These are phyloP conservation scores for Boletellus ananiceps DNA, from an alignment of 768 basidiomycete species.

Conservation along the genomic window DNA sequence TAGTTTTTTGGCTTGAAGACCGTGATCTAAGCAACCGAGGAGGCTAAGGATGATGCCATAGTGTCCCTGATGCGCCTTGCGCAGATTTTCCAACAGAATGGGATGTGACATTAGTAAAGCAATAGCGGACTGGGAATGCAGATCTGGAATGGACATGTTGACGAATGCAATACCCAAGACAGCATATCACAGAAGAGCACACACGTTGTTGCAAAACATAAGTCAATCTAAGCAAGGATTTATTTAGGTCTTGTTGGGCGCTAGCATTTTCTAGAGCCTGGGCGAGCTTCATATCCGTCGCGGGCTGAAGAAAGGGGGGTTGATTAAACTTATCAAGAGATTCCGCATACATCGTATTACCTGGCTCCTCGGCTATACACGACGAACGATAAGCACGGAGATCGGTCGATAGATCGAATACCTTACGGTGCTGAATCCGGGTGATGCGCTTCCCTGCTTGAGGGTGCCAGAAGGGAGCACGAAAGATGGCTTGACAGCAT, in stretches of 20 bases:
- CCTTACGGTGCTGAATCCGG: constrained; percentile 50
- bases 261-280: constrained; percentile 70
- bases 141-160: constrained; percentile 39
- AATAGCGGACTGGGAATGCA: constrained; percentile 77
- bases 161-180: background rate
- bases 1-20: constrained; percentile 77
- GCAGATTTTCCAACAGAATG: constrained; percentile 74
- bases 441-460: constrained; percentile 23
- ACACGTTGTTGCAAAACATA: constrained; percentile 77
- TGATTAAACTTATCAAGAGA: constrained; percentile 8
- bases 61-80: constrained; percentile 88
- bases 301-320: constrained; percentile 22
- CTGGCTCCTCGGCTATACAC: constrained; percentile 26
- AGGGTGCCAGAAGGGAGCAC: constrained; percentile 5
- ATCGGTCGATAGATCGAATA: background rate
- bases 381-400: constrained; percentile 1
- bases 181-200: constrained; percentile 12
- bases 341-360: constrained; percentile 11
- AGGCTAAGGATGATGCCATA: constrained; percentile 90
- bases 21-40: constrained; percentile 88
- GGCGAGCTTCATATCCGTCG: constrained; percentile 54
- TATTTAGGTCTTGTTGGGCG: constrained; percentile 75
- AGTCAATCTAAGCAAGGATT: constrained; percentile 71
- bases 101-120: constrained; percentile 80
- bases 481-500: constrained; percentile 40